A percentile compares a stretch with the other conserved stretches of the same genome.
Evolutionary conservation across 768 basidiomycete species (phyloP).

Genomic region (Chalciporus piperatus): DNA sequence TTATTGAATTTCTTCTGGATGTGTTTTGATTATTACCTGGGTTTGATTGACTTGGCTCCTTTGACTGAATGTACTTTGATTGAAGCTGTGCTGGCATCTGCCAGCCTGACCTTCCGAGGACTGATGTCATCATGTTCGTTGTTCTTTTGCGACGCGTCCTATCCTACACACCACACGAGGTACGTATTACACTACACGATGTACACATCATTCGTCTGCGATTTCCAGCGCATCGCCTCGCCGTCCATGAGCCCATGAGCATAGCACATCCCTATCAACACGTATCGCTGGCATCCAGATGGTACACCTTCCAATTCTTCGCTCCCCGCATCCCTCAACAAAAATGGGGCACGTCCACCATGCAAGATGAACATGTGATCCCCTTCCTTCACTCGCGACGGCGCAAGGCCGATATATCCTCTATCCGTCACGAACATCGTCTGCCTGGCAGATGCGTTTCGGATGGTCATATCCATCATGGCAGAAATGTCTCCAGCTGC

Average conservation of each 20-base stretch:
- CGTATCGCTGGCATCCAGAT: background rate
- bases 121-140: no score
- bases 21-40: background rate
- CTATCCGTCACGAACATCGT: background rate
- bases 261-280: background rate
- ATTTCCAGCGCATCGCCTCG: background rate
- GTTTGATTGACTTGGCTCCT: no score
- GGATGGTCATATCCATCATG: background rate
- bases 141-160: no score
- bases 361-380: background rate
- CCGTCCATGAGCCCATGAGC: background rate
- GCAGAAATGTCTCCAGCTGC: background rate
- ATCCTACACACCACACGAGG: no score
- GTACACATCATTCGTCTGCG: background rate
- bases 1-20: background rate
- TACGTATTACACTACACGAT: no score
- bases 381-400: background rate
- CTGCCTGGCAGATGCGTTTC: background rate
- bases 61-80: no score
- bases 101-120: no score
- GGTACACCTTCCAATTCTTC: background rate
- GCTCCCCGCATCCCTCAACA: background rate
- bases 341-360: background rate
- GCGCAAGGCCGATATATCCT: background rate
- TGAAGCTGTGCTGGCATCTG: no score